Conservation (phyloP, 345 rosid species). For the Cardamine occulta region DNA sequence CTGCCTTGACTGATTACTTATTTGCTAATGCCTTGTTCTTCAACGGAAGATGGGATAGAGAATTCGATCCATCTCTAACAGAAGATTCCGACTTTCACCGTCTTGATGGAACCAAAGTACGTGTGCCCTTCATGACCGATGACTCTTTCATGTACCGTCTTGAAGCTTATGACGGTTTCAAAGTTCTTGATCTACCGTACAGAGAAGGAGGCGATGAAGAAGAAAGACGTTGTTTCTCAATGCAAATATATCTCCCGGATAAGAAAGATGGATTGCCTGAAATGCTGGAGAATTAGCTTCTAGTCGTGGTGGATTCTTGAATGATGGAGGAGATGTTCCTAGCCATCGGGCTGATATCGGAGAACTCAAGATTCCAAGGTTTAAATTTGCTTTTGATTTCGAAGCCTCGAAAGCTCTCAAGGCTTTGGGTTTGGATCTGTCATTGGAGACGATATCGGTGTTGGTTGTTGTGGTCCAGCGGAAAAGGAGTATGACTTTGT, state of each 20-base stretch:
- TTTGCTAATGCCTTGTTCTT: slow-evolving; percentile 35
- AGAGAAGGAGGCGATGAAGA: background rate
- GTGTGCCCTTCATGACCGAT: slow-evolving; percentile 33
- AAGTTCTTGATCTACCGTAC: background rate
- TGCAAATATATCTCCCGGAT: slow-evolving; percentile 31
- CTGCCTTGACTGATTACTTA: slow-evolving; percentile 22
- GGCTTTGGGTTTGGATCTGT: slow-evolving; percentile 4
- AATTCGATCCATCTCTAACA: slow-evolving; percentile 16
- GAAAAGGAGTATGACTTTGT: slow-evolving; percentile 27
- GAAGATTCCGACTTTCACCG: slow-evolving; percentile 27
- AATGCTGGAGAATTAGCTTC: slow-evolving; percentile 29
- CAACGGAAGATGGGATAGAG: slow-evolving; percentile 15
- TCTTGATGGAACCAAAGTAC: slow-evolving; percentile 31
- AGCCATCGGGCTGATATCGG: background rate
- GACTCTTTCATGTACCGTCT: background rate
- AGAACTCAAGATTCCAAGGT: slow-evolving; percentile 25
- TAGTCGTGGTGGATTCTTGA: background rate
- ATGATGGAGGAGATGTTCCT: background rate
- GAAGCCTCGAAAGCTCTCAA: slow-evolving; percentile 28
- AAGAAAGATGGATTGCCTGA: slow-evolving; percentile 28
- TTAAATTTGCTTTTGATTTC: slow-evolving; percentile 16
- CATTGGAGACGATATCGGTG: background rate
- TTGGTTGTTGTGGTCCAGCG: background rate
- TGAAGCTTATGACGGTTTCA: slow-evolving; percentile 16
- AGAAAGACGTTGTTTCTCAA: background rate